Evolutionary conservation across 495 filamentous ascomycete species (phyloP), one percentile per base, ranked within the genome.

Genomic region (Tricharina praecox): DNA sequence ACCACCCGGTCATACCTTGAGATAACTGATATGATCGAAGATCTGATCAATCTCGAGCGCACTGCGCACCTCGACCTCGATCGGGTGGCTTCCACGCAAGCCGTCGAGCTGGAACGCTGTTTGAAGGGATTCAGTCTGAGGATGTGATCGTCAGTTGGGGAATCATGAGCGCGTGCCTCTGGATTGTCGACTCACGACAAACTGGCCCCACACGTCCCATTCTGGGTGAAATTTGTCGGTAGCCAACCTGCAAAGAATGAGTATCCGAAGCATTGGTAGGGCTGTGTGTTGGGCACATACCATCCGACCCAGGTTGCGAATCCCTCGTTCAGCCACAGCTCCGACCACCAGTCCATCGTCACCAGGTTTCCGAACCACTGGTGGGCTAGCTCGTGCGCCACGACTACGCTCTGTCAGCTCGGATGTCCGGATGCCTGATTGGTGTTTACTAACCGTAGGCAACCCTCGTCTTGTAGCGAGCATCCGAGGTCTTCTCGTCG

Each of bases 361-460:
- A 95, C 90, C 15, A 95, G 74, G 60, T 97, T 94, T 24, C 90
- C 90, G 58, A 95, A 97, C 90, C 90, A 97, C 67, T 96, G 90
- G 63, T 97, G 90, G 23, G 90, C 90, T 37, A 97, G 68, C 60
- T 97, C 87, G 63, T 93, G 86, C 4, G 85, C 82, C 16, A 95
- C 85, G 16, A 48, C 45, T 46, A 34, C 20, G 18, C 26, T 46
- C 1, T 15, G 36, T 16, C 19, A 30, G 41, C 10, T 13, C 20
- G n/a, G n/a, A 24, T 26, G 3, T 24, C 28, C 16, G 8, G 13
- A 24, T 25, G 19, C 11, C 19, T 4, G 40, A 43, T 24, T 24
- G 23, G n/a, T 13, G 28, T 16, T 25, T 1, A 33, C 24, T 4
- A 13, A 24, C 95, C 86, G 53, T 97, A 94, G 16, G 87, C 88